phyloP scores from a whole-genome alignment of 257 asterid species.

The Solanum chmielewskii region DNA sequence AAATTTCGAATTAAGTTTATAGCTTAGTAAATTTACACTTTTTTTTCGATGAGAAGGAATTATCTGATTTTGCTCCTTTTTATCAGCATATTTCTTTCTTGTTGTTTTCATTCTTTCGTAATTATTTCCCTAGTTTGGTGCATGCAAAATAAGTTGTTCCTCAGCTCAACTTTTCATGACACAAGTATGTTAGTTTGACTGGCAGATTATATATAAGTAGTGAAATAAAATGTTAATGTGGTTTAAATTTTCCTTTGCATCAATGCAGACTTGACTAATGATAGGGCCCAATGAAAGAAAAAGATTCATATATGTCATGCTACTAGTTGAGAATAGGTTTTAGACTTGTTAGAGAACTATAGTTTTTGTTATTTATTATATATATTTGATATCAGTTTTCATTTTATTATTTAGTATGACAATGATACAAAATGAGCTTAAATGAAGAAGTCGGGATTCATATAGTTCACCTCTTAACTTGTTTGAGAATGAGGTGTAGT shows the following conservation, averaged over 20 bases:
- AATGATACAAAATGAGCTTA: neutral
- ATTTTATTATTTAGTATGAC: neutral
- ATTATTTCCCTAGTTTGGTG: neutral
- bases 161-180: neutral
- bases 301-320: neutral
- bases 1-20: neutral
- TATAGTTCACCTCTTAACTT: neutral
- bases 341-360: neutral
- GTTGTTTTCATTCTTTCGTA: neutral
- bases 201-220: neutral
- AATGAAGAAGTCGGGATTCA: neutral
- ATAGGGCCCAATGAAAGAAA: neutral
- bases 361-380: neutral
- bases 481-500: neutral
- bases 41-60: neutral
- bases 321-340: neutral
- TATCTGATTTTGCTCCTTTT: neutral
- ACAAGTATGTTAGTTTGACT: neutral
- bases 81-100: neutral
- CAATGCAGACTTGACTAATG: neutral
- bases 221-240: neutral
- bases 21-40: neutral
- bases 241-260: neutral
- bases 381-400: neutral
- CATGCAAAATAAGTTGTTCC: neutral